Base-by-base conservation (phyloP, 148 eudicot species). In the Tetragonia tetragonoides region DNA sequence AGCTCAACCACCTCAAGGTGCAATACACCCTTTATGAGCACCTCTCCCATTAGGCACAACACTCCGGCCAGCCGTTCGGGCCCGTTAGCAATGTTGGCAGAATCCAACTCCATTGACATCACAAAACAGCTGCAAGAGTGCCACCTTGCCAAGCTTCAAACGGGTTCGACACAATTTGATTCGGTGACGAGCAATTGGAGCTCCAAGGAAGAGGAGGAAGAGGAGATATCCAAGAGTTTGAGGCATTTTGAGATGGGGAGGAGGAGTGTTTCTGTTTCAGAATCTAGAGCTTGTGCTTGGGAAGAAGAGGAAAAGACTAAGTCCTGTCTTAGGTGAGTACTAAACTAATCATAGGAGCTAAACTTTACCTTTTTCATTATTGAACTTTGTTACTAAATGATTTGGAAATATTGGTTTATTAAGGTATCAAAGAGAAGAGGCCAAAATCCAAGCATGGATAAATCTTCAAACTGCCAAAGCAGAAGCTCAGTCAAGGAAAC, bases 361-460 rank as follows among this genome's bases (percentile, higher is more conserved):
- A 1, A 37, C 3, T 68, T 68, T n/a, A 9, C 28, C 20, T 6
- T 38, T 2, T 7, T 21, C 18, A 42, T 68, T 20, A 5, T 40
- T 2, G n/a, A 7, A 12, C 6, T 61, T 24, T 54, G 71, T 20
- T 57, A 3, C 12, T 28, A 44, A 18, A 40, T 64, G 0, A 9
- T 12, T 42, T 18, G 59, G 54, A 24, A 38, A 15, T 56, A 14
- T 41, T 75, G 42, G 73, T 60, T 82, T 75, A 79, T 73, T 17
- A 73, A 93, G 98, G 93, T 94, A 94, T 77, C 97, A 92, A 80
- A 89, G 94, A 82, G 94, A 94, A 78, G 97, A 94, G 81, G 93
- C 98, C 2, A 94, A 84, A 75, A 92, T 94, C 77, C 95, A 90
- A 86, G 98, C 98, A 70, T 94, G 98, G 98, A 81, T 94, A 44